Evolutionary conservation across 2,329 filamentous ascomycete species (phyloP).

Genomic region (Laburnicola sp.): DNA sequence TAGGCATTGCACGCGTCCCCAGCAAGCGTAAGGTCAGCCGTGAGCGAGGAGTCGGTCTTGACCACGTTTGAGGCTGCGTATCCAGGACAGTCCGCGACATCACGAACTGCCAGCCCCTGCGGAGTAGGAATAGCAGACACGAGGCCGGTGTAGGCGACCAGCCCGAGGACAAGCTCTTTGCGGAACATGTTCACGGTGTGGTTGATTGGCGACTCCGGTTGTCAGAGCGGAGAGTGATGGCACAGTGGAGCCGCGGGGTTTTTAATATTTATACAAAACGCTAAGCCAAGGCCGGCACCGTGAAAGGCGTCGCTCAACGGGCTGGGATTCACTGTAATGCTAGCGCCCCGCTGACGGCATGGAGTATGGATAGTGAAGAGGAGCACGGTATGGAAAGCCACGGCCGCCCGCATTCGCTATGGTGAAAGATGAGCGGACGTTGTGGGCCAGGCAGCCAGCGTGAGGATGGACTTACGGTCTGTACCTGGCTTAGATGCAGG

Average conservation of each 20-base stretch:
- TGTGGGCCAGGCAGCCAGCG: no score
- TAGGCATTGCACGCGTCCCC: conserved; percentile 66
- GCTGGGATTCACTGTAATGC: no score
- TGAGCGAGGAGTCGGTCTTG: conserved; percentile 58
- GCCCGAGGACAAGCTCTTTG: conserved; percentile 18
- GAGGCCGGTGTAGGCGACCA: conserved; percentile 21
- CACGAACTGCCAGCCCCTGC: not conserved
- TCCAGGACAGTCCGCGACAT: conserved; percentile 63
- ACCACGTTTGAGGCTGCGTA: conserved; percentile 66
- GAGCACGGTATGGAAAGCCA: no score
- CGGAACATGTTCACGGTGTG: conserved; percentile 22
- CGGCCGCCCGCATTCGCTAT: no score
- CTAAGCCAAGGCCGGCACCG: no score
- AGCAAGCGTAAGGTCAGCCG: conserved; percentile 69
- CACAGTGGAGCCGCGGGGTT: not conserved
- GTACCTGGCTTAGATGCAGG: no score
- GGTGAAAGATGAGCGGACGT: no score
- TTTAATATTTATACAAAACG: conserved; percentile 1
- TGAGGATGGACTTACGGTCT: no score
- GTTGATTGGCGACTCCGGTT: conserved; percentile 4
- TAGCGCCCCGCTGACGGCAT: no score
- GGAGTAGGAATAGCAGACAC: conserved; percentile 22
- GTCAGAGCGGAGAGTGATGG: not conserved
- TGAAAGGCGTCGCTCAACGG: no score
- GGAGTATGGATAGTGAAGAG: no score